phyloP scores from a whole-genome alignment of 2,329 filamentous ascomycete species.

The Moelleriella libera region DNA sequence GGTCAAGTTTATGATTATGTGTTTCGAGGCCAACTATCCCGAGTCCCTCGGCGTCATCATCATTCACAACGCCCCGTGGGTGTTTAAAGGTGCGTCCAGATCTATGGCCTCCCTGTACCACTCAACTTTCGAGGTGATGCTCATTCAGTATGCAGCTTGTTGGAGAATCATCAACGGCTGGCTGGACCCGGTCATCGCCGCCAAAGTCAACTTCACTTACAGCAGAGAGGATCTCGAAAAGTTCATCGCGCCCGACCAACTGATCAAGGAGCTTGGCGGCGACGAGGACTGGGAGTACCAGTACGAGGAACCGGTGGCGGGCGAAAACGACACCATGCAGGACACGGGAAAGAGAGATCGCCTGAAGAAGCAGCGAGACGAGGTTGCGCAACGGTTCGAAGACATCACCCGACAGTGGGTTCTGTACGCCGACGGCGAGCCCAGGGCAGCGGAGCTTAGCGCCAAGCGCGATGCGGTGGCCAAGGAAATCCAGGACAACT shows the following conservation, averaged over 20 bases:
- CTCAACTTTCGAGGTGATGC: not conserved
- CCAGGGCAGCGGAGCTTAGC: slow-evolving; percentile 8
- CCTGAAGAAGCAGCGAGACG: slow-evolving; percentile 34
- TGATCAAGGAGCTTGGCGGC: slow-evolving; percentile 44
- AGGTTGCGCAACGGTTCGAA: slow-evolving; percentile 43
- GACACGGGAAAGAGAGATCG: slow-evolving; percentile 25
- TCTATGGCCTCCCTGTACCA: not conserved
- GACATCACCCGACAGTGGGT: slow-evolving; percentile 45
- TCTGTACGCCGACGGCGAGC: slow-evolving; percentile 12
- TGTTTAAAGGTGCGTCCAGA: slow-evolving; percentile 36
- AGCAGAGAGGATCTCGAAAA: slow-evolving; percentile 44
- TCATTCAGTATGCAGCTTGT: slow-evolving; percentile 11
- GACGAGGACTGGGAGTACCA: slow-evolving; percentile 51
- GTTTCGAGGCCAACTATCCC: slow-evolving; percentile 66
- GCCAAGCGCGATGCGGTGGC: slow-evolving; percentile 31
- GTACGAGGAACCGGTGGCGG: slow-evolving; percentile 44
- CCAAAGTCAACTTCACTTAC: slow-evolving; percentile 58
- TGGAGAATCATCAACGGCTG: slow-evolving; percentile 58
- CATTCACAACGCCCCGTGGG: slow-evolving; percentile 63
- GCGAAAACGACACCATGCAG: slow-evolving; percentile 46
- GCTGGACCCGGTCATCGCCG: slow-evolving; percentile 62
- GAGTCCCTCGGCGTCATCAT: slow-evolving; percentile 57
- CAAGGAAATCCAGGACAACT: slow-evolving; percentile 40
- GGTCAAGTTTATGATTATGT: slow-evolving; percentile 68
- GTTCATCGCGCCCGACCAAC: slow-evolving; percentile 48